Evolutionary conservation across 805 yeast species (phyloP).

Genomic region (Candida gorgasii): DNA sequence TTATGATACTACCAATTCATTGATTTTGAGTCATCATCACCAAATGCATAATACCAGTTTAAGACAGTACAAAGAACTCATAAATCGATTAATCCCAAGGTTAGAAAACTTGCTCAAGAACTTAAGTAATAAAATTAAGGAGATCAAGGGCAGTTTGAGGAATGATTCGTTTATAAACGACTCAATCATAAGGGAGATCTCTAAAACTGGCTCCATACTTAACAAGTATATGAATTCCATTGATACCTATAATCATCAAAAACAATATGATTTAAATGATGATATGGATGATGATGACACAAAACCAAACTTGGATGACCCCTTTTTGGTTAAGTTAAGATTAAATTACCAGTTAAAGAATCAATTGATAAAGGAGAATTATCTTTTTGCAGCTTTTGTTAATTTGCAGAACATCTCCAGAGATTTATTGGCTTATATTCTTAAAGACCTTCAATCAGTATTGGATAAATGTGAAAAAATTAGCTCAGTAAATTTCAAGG

Average conservation of each 20-base stretch:
- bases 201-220: constrained; percentile 59
- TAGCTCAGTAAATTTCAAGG: constrained; percentile 23
- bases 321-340: constrained; percentile 40
- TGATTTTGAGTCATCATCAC: constrained; percentile 38
- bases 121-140: constrained; percentile 40
- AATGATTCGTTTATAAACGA: constrained; percentile 44
- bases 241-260: constrained; percentile 35
- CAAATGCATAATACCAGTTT: constrained; percentile 24
- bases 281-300: constrained; percentile 24
- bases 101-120: constrained; percentile 37
- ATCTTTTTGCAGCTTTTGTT: constrained; percentile 41
- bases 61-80: constrained; percentile 34
- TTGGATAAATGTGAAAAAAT: constrained; percentile 36
- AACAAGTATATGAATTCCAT: constrained; percentile 31
- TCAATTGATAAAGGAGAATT: constrained; percentile 43
- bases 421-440: constrained; percentile 37
- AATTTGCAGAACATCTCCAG: constrained; percentile 43
- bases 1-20: constrained; percentile 21
- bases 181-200: constrained; percentile 43
- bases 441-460: constrained; percentile 35
- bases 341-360: constrained; percentile 42
- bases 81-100: constrained; percentile 34
- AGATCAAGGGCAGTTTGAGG: constrained; percentile 38
- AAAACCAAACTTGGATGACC: constrained; percentile 36
- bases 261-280: constrained; percentile 18